Percentiles rank a stretch among this genome's conserved stretches.
phyloP scores from a whole-genome alignment of 169 alveolate species.

The Eimeria zaria region DNA sequence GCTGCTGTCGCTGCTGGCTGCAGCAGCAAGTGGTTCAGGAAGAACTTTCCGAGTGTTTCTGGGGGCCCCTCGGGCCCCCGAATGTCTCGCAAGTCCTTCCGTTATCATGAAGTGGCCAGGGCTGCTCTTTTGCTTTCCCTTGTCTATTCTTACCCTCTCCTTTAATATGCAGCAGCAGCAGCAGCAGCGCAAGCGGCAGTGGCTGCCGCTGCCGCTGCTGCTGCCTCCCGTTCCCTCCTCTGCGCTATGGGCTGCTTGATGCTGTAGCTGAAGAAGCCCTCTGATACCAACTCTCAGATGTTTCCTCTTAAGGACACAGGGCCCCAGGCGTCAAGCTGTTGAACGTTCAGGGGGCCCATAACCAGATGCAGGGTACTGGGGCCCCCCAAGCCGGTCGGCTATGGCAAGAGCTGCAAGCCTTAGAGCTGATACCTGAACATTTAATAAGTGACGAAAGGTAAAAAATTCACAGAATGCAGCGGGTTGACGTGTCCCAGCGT shows the following conservation, averaged over 20 bases:
- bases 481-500: no score
- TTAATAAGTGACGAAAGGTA: not conserved
- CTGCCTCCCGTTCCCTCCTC: not conserved
- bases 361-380: not conserved
- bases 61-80: slow-evolving; percentile 64
- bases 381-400: not conserved
- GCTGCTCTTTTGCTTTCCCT: not conserved
- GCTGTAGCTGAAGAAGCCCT: not conserved
- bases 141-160: not conserved
- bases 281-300: not conserved
- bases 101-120: not conserved
- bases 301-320: no score
- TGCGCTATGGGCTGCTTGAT: not conserved
- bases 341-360: not conserved
- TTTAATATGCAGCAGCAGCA: not conserved
- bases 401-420: not conserved
- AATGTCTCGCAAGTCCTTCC: not conserved
- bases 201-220: not conserved
- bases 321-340: not conserved
- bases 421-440: not conserved
- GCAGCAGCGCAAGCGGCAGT: not conserved
- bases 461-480: not conserved
- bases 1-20: slow-evolving; percentile 17
- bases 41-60: not conserved
- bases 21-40: not conserved